Evolutionary conservation across 2,329 filamentous ascomycete genomes (phyloP).

Genomic region (Corinectria fuckeliana): DNA sequence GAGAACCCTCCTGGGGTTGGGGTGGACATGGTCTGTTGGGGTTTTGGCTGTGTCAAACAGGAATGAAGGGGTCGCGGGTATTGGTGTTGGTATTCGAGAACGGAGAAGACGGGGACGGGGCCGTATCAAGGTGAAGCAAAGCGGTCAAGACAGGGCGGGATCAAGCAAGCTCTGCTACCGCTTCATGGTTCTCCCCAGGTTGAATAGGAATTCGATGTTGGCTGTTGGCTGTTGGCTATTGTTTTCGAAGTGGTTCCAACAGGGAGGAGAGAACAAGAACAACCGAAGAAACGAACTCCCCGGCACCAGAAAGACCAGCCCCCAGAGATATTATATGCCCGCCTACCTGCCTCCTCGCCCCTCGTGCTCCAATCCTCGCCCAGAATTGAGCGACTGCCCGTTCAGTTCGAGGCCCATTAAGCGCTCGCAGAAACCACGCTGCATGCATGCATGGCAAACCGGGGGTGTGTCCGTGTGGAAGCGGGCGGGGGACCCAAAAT

Average conservation of each 20-base stretch:
- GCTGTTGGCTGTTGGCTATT: not conserved
- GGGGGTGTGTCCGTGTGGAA: not conserved
- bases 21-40: conserved; percentile 45
- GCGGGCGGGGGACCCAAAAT: conserved; percentile 5
- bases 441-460: not conserved
- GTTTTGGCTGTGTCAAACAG: conserved; percentile 32
- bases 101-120: not conserved
- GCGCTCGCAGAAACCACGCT: conserved; percentile 14
- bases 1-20: conserved; percentile 59
- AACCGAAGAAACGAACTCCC: not conserved
- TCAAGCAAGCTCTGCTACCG: conserved; percentile 29
- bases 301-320: not conserved
- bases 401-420: conserved; percentile 10
- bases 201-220: conserved; percentile 4
- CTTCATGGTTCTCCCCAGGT: conserved; percentile 31
- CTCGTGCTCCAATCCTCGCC: not conserved
- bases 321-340: conserved; percentile 13
- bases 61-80: conserved; percentile 27
- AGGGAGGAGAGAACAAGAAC: not conserved
- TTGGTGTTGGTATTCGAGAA: not conserved
- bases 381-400: not conserved
- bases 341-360: not conserved
- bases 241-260: not conserved
- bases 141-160: conserved; percentile 16
- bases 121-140: conserved; percentile 25